Conservation (phyloP, 2,329 filamentous ascomycete species). For the Aspergillus texensis region DNA sequence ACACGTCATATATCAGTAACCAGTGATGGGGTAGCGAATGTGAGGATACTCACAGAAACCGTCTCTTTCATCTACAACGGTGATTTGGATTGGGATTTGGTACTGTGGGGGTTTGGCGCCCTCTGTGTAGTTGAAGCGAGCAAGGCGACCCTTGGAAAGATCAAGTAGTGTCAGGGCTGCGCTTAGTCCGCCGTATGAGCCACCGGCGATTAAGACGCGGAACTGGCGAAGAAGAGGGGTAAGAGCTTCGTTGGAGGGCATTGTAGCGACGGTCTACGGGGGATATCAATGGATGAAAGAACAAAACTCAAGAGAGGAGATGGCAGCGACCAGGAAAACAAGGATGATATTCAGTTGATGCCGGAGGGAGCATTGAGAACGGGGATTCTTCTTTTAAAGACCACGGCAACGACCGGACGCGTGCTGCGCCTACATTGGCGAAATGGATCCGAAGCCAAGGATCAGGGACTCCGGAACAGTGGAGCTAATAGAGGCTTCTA, state of each 20-base stretch:
- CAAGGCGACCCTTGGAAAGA: conserved; percentile 58
- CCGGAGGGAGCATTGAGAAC: neutral
- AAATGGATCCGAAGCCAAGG: conserved; percentile 10
- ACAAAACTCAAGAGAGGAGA: neutral
- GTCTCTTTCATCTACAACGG: conserved; percentile 77
- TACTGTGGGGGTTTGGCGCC: conserved; percentile 31
- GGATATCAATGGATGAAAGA: neutral
- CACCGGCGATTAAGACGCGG: conserved; percentile 68
- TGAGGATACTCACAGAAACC: conserved; percentile 65
- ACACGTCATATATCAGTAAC: neutral
- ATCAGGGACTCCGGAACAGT: neutral
- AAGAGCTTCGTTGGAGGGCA: conserved; percentile 32
- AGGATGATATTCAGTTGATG: neutral
- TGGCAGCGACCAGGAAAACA: neutral
- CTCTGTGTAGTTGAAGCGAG: conserved; percentile 46
- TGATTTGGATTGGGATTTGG: conserved; percentile 66
- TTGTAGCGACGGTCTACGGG: conserved; percentile 10
- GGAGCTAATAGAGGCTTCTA: conserved; percentile 4
- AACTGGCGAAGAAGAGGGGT: conserved; percentile 31
- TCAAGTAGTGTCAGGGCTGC: conserved; percentile 69
- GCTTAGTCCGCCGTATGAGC: conserved; percentile 72
- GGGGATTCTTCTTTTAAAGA: neutral
- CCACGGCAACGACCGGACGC: neutral
- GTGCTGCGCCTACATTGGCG: neutral
- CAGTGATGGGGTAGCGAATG: too few species aligned